Evolutionary conservation across 108 stramenopile genomes (phyloP), one percentile per base, ranked within the genome.

Genomic region (Cyclotella sp.): DNA sequence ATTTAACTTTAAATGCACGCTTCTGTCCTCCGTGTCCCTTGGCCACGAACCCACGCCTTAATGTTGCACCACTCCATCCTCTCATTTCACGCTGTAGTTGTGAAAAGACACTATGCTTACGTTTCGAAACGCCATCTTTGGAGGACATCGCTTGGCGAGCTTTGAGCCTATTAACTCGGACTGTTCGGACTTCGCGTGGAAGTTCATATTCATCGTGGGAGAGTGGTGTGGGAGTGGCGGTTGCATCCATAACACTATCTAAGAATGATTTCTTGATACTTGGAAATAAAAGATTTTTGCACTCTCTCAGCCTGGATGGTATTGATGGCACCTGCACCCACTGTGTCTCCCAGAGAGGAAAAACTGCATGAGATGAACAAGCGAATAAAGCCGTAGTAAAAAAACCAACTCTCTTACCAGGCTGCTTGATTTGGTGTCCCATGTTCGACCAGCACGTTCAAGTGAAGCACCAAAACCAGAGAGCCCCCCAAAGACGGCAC

Each of bases 1-100:
- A 90, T 63, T 97, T 97, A 44, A 99, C 96, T 79, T 98, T 98
- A 83, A 98, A 99, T 47, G 97, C 95, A 54, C 98, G 82, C 63
- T 91, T 87, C 74, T 99, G 98, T 15, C 98, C 97, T 40, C 97
- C 98, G 71, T 97, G 96, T n/a, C 96, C 97, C 57, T 96, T 96
- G 28, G 95, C 96, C 15, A 97, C 88, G 75, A 95, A 96, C 9
- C 95, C 86, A 49, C 98, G 86, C 12, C 97, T 90, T 40, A 98
- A 87, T 28, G 89, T 86, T n/a, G 93, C 90, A 19, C 91, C 90
- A 45, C 93, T 87, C 98, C 96, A 97, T 10, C 78, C 77, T 57
- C 86, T 86, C 65, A 97, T 90, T 82, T 99, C 97, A 47, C 77
- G 84, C 51, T 93, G 96, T 22, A 99, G 84, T 79, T 99, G 98